Evolutionary conservation across 2,329 filamentous ascomycete genomes (phyloP).

Genomic region (Nigrospora oryzae): DNA sequence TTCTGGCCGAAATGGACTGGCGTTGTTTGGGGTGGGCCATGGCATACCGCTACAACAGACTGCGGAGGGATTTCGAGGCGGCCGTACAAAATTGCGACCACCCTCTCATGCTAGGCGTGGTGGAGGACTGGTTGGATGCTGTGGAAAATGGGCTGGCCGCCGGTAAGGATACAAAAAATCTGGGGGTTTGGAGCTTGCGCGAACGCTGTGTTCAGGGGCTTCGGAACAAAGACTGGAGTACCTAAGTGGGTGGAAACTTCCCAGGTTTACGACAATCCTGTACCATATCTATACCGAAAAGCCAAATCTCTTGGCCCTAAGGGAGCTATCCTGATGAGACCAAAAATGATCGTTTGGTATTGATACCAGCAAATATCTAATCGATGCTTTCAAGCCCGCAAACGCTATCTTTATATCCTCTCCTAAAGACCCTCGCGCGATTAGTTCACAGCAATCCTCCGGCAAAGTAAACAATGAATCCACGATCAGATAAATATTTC

Average conservation of each 20-base stretch:
- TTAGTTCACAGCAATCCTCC: not conserved
- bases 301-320: too few relatives aligned
- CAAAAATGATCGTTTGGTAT: not conserved
- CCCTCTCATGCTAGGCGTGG: conserved; percentile 8
- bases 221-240: not conserved
- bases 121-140: conserved; percentile 15
- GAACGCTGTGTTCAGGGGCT: not conserved
- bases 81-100: conserved; percentile 21
- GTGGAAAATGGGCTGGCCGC: conserved; percentile 9
- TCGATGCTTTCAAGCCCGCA: not conserved
- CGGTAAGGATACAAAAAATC: not conserved
- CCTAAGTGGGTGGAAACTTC: not conserved
- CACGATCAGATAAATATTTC: too few relatives aligned
- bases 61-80: conserved; percentile 18
- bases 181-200: not conserved
- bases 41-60: conserved; percentile 1
- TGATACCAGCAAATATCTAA: not conserved
- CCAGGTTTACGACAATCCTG: too few relatives aligned
- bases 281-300: too few relatives aligned
- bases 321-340: not conserved
- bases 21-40: conserved; percentile 13
- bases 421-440: too few relatives aligned
- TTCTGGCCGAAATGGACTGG: conserved; percentile 13
- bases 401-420: not conserved
- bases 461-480: not conserved